phyloP scores from a whole-genome alignment of 345 rosid genomes.

The Rhodamnia argentea region DNA sequence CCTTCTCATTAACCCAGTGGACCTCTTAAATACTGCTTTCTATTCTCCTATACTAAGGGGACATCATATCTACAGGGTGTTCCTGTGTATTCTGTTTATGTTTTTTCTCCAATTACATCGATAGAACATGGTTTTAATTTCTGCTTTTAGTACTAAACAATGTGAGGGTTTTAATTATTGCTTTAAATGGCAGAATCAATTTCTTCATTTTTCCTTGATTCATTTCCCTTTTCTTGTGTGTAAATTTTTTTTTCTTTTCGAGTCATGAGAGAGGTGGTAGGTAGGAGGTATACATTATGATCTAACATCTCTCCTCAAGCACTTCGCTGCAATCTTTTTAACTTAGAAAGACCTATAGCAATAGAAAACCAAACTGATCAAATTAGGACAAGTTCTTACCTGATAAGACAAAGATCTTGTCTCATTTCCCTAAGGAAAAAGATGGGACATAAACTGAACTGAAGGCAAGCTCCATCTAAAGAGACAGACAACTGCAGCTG shows the following conservation, averaged over 20 bases:
- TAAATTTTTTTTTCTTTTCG: neutral
- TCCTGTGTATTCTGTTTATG: neutral
- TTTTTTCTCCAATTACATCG: neutral
- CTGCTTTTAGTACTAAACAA: neutral
- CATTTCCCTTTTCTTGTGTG: neutral
- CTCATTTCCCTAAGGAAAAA: neutral
- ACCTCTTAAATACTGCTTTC: neutral
- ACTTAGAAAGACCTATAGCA: neutral
- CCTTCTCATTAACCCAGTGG: neutral
- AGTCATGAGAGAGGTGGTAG: neutral
- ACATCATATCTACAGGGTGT: neutral
- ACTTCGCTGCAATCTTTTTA: neutral
- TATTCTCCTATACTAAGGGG: neutral
- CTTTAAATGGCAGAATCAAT: neutral
- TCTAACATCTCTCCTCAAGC: neutral
- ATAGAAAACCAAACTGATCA: neutral
- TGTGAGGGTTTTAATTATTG: neutral
- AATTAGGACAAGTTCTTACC: neutral
- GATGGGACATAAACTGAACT: neutral
- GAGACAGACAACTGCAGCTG: neutral
- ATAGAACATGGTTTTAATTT: neutral
- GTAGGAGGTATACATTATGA: neutral
- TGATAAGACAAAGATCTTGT: neutral
- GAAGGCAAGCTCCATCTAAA: neutral
- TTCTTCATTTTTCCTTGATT: neutral